These are phyloP conservation scores for Mortierella sp. DNA, from an alignment of 371 early-diverging fungal species.

Conservation along the genomic window DNA sequence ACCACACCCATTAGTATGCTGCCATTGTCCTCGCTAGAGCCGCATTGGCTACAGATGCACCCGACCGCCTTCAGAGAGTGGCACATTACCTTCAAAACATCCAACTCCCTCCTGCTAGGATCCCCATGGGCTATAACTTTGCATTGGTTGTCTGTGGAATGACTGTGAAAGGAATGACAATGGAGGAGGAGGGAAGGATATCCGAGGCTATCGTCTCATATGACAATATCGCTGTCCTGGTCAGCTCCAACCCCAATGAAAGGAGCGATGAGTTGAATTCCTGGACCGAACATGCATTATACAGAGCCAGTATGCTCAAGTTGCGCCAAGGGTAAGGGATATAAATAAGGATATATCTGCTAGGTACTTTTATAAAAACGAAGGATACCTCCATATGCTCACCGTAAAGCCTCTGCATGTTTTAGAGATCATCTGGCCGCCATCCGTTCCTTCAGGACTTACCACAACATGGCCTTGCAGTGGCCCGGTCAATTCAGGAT, in stretches of 20 bases:
- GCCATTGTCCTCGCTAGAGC: slow-evolving; percentile 51
- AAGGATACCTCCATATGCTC: neutral
- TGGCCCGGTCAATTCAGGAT: slow-evolving; percentile 64
- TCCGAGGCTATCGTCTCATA: slow-evolving; percentile 65
- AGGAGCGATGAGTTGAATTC: slow-evolving; percentile 65
- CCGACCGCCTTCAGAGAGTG: slow-evolving; percentile 47
- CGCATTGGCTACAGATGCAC: slow-evolving; percentile 44
- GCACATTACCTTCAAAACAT: slow-evolving; percentile 51
- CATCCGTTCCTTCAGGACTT: slow-evolving; percentile 65
- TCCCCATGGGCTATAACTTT: slow-evolving; percentile 65
- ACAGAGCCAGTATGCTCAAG: slow-evolving; percentile 70
- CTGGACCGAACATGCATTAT: slow-evolving; percentile 80
- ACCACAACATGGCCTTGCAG: slow-evolving; percentile 59
- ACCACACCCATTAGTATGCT: slow-evolving; percentile 24
- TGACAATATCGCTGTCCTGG: slow-evolving; percentile 59
- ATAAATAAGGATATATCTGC: neutral
- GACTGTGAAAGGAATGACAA: slow-evolving; percentile 68
- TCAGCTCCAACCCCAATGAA: slow-evolving; percentile 56
- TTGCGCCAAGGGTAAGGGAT: slow-evolving; percentile 62
- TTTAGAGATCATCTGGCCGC: slow-evolving; percentile 45
- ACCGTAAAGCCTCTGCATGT: neutral
- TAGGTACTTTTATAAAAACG: neutral
- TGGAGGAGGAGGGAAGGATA: slow-evolving; percentile 65
- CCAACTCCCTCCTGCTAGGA: slow-evolving; percentile 41
- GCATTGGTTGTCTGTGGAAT: slow-evolving; percentile 66